Conservation (phyloP, 108 stramenopile genomes). For the Skeletonema potamos region DNA sequence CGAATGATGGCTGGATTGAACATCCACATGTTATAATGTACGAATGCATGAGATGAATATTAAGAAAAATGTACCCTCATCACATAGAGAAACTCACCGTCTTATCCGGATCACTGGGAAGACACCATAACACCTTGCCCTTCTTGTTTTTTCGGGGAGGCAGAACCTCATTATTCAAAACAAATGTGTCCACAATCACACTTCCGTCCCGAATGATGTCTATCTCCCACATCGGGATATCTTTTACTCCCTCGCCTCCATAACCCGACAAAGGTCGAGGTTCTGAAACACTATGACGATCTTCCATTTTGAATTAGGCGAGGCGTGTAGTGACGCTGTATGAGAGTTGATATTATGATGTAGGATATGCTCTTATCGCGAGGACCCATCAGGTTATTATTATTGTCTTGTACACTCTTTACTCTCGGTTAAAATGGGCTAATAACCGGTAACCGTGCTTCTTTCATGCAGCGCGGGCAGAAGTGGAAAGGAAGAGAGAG, state of each 20-base stretch:
- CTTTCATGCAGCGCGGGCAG: too few relatives aligned
- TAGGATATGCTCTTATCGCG: too few relatives aligned
- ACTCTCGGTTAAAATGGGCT: too few relatives aligned
- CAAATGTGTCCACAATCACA: constrained; percentile 61
- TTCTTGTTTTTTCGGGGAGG: constrained; percentile 73
- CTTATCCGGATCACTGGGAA: constrained; percentile 46
- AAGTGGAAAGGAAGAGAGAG: too few relatives aligned
- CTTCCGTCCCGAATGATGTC: constrained; percentile 70
- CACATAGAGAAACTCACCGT: constrained; percentile 27
- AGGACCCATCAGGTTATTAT: too few relatives aligned
- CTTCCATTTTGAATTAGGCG: constrained; percentile 50
- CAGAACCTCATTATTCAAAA: constrained; percentile 47
- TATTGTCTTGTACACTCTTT: too few relatives aligned
- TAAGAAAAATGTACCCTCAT: not conserved
- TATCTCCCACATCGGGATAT: constrained; percentile 68
- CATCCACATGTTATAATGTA: not conserved
- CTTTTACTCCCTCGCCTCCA: constrained; percentile 18
- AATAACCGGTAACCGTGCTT: too few relatives aligned
- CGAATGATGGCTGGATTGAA: constrained; percentile 62
- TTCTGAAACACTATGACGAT: constrained; percentile 73
- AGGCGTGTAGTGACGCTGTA: not conserved
- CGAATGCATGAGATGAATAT: not conserved
- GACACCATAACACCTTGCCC: constrained; percentile 73
- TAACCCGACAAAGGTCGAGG: constrained; percentile 42
- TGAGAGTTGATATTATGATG: not conserved